Conservation (phyloP, 306 rosid genomes). For the Betula pendula region DNA sequence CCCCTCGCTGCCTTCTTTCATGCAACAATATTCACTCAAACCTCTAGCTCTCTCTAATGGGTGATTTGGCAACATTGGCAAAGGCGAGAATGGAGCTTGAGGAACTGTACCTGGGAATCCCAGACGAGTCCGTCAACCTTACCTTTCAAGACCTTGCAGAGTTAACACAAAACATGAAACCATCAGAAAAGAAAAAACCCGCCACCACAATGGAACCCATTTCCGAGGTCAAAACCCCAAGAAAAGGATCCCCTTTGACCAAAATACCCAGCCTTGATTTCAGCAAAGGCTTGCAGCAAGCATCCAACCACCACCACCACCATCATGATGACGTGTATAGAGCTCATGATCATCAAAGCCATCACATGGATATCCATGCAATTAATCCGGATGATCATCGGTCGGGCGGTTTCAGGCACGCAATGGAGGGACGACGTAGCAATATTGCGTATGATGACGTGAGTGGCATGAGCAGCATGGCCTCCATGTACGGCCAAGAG, state of each 20-base stretch:
- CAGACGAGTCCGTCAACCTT: conserved; percentile 84
- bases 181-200: conserved; percentile 29
- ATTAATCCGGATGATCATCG: conserved; percentile 1
- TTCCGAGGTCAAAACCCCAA: conserved; percentile 17
- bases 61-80: conserved; percentile 39
- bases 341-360: background rate
- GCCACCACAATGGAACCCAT: conserved; percentile 1
- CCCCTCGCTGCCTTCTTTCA: background rate
- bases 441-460: conserved; percentile 36
- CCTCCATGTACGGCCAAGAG: conserved; percentile 35
- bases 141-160: conserved; percentile 77
- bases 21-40: background rate
- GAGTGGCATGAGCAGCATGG: conserved; percentile 40
- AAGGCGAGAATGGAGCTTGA: conserved; percentile 71
- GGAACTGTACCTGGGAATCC: conserved; percentile 73
- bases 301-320: conserved; percentile 12
- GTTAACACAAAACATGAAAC: conserved; percentile 15
- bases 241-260: conserved; percentile 11
- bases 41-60: conserved; percentile 30
- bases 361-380: conserved; percentile 4
- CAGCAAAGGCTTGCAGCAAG: conserved; percentile 50
- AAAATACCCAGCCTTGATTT: conserved; percentile 69
- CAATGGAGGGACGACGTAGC: conserved; percentile 21
- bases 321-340: background rate
- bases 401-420: conserved; percentile 25